Base-by-base conservation (phyloP, 148 eudicot species). In the Fagopyrum tataricum region DNA sequence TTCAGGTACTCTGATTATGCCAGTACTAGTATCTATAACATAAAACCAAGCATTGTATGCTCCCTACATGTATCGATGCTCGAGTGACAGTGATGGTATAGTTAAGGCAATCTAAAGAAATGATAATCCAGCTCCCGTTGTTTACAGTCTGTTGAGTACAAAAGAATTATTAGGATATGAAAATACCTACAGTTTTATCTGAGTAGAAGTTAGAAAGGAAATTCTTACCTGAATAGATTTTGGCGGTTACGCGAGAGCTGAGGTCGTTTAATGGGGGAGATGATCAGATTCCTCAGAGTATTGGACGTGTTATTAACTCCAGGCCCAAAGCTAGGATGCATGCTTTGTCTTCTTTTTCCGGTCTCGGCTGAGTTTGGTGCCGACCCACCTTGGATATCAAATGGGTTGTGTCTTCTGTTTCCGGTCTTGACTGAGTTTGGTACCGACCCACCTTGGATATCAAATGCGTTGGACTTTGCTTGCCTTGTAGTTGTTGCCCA, bases 241-340 rank as follows among this genome's bases (percentile, higher is more conserved):
- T 88, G 80, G 39, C 90, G 87, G 77, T 73, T 88, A 53, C 94
- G 90, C 67, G 97, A 89, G 66, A 85, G 76, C 81, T 89, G 97
- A 79, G 94, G 91, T n/a, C 94, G 83, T 84, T 86, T 89, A 72
- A 93, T 84, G 53, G 98, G 96, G 41, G 98, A 89, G n/a, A 93
- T 84, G 44, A 93, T 88, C 20, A 90, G 86, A 73, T 93, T 93
- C 76, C 91, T 85, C 31, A 90, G 79, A 46, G 96, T 79, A 89
- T 80, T 87, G 20, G 97, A 89, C 18, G 98, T 91, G 74, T 94
- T 94, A 74, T 82, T 70, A 40, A 78, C 75, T 73, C 93, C 96
- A 64, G 76, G 69, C 40, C 87, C 92, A 81, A 82, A 91, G 74
- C 74, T 55, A 70, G 88, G 76, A 39, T 80, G 88, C 51, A 64